Base-by-base conservation (phyloP, 352 stramenopile genomes). In the Phytophthora ohioensis region DNA sequence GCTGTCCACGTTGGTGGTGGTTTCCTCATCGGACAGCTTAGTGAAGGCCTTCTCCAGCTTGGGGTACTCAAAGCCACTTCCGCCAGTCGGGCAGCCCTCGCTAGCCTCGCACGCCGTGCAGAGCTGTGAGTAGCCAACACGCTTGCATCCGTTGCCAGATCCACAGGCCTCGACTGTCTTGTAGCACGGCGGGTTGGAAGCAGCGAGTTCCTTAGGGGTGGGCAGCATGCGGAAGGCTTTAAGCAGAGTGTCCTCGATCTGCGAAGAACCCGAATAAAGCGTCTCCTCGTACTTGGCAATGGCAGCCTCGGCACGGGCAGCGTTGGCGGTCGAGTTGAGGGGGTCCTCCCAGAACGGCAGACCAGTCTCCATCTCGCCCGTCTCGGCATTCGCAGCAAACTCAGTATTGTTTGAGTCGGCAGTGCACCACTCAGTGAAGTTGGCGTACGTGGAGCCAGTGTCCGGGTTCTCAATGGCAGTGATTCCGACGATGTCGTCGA, bases 401-500 rank as follows among this genome's bases (percentile, higher is more conserved):
- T 91, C 84, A 0, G 89, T 78, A 71, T 93, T 79, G 47, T 81
- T 76, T 13, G 72, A 65, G 64, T 79, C 79, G 13, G 81, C 82
- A 21, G 77, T 52, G 70, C 86, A 93, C 82, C 84, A 93, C 58
- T 84, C 70, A 3, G 79, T 88, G 59, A 92, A 93, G 59, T 93
- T 91, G 57, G 63, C 59, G 69, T 84, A 94, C 15, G 55, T 36
- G 38, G 80, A 78, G 21, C 67, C 74, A 1, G 74, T 85, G 8
- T 70, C 70, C 2, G 85, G 64, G 64, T 91, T 83, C 32, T 82
- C 73, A n/a, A 91, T 72, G 13, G 54, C 62, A 5, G 87, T 93
- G 69, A 94, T 93, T 5, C 87, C 87, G 1, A 94, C 87, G 31
- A 94, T 64, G 48, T 94, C 87, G 46, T 94, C 87, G 53, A 94